phyloP scores from a whole-genome alignment of 371 early-diverging fungal species.

The Smittium culicis region DNA sequence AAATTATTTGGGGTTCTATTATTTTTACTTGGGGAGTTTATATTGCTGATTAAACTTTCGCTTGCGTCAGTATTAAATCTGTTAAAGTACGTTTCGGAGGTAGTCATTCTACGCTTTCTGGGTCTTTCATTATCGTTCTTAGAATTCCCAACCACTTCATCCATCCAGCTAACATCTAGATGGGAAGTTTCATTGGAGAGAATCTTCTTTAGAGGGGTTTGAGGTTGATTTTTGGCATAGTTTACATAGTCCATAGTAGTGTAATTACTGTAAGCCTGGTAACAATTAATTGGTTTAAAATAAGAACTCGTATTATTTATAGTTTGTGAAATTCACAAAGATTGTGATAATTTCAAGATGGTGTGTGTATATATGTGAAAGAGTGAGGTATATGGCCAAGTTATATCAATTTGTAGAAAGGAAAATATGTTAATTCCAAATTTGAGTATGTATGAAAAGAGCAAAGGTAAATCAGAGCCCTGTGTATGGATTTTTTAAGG shows the following conservation, averaged over 20 bases:
- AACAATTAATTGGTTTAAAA: no score
- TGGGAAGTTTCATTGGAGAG: not conserved
- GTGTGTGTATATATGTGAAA: no score
- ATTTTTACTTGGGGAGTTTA: not conserved
- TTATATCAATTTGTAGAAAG: no score
- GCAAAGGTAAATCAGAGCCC: no score
- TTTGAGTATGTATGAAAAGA: no score
- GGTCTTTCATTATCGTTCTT: not conserved
- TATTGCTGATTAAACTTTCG: not conserved
- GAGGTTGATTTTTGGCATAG: not conserved
- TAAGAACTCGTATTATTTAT: no score
- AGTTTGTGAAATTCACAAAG: no score
- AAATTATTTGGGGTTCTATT: not conserved
- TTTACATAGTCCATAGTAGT: not conserved
- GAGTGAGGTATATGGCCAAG: no score
- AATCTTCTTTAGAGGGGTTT: not conserved
- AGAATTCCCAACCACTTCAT: not conserved
- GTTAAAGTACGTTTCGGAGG: not conserved
- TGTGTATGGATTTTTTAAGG: no score
- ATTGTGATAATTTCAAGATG: no score
- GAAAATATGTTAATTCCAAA: no score
- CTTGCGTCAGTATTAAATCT: not conserved
- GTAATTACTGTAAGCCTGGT: not conserved
- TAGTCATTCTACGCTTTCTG: conserved; percentile 11
- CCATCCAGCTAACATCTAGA: not conserved